Conservation (phyloP, 805 yeast species). For the Teunomyces kruisii region DNA sequence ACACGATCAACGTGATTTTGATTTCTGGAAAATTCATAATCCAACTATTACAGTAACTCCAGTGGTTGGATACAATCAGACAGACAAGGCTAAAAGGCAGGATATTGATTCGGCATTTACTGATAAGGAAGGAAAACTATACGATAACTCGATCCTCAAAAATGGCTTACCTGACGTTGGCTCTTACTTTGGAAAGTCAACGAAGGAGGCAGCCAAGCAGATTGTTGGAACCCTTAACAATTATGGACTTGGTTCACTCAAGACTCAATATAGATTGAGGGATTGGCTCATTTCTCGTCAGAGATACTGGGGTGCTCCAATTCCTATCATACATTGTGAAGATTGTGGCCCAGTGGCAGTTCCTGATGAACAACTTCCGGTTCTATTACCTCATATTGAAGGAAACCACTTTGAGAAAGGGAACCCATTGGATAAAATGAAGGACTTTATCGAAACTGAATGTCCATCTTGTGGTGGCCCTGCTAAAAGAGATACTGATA, state of each 20-base stretch:
- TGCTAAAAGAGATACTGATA: constrained; percentile 90
- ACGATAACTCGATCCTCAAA: constrained; percentile 23
- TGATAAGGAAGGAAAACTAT: constrained; percentile 41
- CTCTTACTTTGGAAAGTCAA: constrained; percentile 47
- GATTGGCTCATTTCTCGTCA: constrained; percentile 97
- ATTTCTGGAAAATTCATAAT: constrained; percentile 70
- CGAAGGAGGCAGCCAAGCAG: constrained; percentile 49
- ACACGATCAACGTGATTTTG: constrained; percentile 82
- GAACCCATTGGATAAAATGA: constrained; percentile 54
- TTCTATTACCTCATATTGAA: constrained; percentile 63
- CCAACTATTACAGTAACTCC: constrained; percentile 42
- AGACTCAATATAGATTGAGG: constrained; percentile 64
- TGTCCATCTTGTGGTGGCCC: constrained; percentile 79
- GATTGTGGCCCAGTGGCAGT: constrained; percentile 90
- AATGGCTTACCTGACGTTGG: constrained; percentile 32
- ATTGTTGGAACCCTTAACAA: constrained; percentile 45
- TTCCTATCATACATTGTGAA: constrained; percentile 88
- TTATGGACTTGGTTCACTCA: constrained; percentile 42
- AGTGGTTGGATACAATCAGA: constrained; percentile 46
- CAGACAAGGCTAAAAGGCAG: constrained; percentile 9
- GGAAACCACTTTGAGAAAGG: constrained; percentile 65
- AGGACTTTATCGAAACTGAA: constrained; percentile 64
- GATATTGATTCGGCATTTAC: constrained; percentile 53
- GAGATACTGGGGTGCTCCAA: constrained; percentile 98
- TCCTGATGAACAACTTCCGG: constrained; percentile 85